Evolutionary conservation across 305 asterid genomes (phyloP).

Genomic region (Fraxinus floribunda): DNA sequence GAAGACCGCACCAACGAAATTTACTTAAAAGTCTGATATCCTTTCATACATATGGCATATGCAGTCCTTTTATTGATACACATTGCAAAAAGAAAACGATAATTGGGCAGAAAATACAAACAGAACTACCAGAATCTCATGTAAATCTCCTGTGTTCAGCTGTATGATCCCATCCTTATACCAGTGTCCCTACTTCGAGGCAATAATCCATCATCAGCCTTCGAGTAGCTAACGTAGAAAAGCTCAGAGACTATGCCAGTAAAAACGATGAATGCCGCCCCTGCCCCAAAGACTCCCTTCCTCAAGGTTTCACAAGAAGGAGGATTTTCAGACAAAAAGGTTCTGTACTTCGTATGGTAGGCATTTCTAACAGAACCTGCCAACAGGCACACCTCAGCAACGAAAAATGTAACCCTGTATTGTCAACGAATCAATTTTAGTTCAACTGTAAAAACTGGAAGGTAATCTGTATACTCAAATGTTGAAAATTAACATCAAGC

Average conservation of each 20-base stretch:
- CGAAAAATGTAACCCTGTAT: conserved; percentile 61
- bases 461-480: neutral
- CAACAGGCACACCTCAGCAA: conserved; percentile 77
- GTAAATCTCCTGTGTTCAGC: conserved; percentile 1
- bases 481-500: neutral
- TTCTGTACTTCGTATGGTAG: conserved; percentile 69
- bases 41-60: neutral
- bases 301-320: conserved; percentile 78
- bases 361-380: conserved; percentile 81
- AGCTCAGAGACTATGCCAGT: conserved; percentile 71
- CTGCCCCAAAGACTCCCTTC: conserved; percentile 83
- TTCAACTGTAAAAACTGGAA: neutral
- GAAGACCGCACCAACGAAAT: neutral
- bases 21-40: neutral
- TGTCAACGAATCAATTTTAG: neutral
- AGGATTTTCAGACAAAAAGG: conserved; percentile 40
- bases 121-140: neutral
- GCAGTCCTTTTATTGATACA: neutral
- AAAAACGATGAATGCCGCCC: conserved; percentile 72
- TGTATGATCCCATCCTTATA: conserved; percentile 59
- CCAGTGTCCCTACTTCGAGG: conserved; percentile 48
- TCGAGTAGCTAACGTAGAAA: conserved; percentile 63
- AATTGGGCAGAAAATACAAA: neutral
- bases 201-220: conserved; percentile 40
- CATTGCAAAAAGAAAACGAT: neutral